Conservation (phyloP, 1,284 basidiomycete genomes). For the Cerrena zonata region DNA sequence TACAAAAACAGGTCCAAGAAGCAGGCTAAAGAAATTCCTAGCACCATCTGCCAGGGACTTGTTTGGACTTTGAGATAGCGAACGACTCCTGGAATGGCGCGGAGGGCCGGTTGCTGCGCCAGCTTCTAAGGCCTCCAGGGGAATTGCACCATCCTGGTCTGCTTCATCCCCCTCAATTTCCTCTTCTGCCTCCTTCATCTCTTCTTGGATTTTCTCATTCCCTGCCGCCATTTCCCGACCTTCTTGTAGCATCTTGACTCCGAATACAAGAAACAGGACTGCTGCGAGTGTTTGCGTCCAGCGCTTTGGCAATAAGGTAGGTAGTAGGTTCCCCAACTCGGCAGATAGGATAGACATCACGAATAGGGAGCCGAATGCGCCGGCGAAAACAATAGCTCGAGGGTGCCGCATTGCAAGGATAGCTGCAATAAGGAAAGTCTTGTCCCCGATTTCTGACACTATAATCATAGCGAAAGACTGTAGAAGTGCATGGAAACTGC, state of each 20-base stretch:
- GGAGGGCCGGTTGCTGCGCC: constrained; percentile 21
- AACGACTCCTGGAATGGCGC: constrained; percentile 12
- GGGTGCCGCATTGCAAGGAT: constrained; percentile 95
- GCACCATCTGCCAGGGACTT: constrained; percentile 56
- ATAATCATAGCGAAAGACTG: constrained; percentile 86
- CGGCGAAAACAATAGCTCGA: constrained; percentile 79
- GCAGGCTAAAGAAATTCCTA: constrained; percentile 76
- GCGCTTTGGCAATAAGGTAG: constrained; percentile 72
- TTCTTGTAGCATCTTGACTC: constrained; percentile 79
- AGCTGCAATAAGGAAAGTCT: constrained; percentile 95
- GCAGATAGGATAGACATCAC: constrained; percentile 92
- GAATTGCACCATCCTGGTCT: constrained; percentile 38
- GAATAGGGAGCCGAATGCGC: constrained; percentile 82
- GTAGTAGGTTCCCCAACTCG: constrained; percentile 79
- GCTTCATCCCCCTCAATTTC: constrained; percentile 76
- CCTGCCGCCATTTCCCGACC: constrained; percentile 71
- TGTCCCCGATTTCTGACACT: constrained; percentile 91
- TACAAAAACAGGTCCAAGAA: constrained; percentile 90
- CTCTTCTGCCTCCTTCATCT: constrained; percentile 88
- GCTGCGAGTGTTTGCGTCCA: constrained; percentile 80
- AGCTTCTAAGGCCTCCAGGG: constrained; percentile 62
- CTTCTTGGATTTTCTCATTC: constrained; percentile 79
- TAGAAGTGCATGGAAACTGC: constrained; percentile 49
- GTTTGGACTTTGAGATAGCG: constrained; percentile 15
- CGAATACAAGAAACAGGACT: constrained; percentile 81